phyloP scores from a whole-genome alignment of 768 basidiomycete genomes.

The Kwoniella newhampshirensis region DNA sequence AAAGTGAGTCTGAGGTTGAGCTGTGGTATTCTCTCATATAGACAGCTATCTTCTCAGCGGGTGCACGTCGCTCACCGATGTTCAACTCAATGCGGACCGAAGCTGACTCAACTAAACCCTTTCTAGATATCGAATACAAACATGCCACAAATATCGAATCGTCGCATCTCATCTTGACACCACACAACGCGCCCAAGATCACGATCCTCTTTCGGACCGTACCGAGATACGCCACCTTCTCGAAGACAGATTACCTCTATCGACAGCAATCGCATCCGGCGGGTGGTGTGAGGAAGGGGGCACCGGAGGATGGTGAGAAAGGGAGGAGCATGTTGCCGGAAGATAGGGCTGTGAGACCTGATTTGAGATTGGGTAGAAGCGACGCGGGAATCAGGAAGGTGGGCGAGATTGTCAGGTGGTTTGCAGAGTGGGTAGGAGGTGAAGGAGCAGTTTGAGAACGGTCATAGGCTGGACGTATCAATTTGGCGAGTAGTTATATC shows the following conservation, averaged over 20 bases:
- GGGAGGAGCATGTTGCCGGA: slow-evolving; percentile 24
- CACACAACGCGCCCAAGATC: slow-evolving; percentile 17
- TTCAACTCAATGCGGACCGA: background rate
- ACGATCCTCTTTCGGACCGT: slow-evolving; percentile 43
- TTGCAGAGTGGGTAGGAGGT: slow-evolving; percentile 43
- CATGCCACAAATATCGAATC: slow-evolving; percentile 27
- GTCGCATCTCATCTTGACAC: slow-evolving; percentile 25
- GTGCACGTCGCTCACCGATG: background rate
- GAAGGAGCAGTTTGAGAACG: slow-evolving; percentile 17
- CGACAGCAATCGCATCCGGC: slow-evolving; percentile 1
- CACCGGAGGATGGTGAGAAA: background rate
- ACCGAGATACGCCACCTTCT: slow-evolving; percentile 21
- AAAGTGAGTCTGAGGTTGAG: slow-evolving; percentile 48
- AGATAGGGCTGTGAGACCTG: slow-evolving; percentile 37
- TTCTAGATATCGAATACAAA: slow-evolving; percentile 34
- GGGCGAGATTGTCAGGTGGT: slow-evolving; percentile 39
- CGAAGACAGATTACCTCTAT: slow-evolving; percentile 8
- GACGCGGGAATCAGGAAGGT: slow-evolving; percentile 41
- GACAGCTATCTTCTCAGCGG: too few relatives aligned
- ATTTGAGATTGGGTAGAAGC: slow-evolving; percentile 41
- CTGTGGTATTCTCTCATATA: too few relatives aligned
- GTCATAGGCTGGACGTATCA: too few relatives aligned
- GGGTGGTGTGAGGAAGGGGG: too few relatives aligned
- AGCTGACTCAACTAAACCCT: too few relatives aligned
- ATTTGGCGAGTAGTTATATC: too few relatives aligned